Conservation (phyloP, 192 early-diverging fungal species). For the Coemansia sp. region DNA sequence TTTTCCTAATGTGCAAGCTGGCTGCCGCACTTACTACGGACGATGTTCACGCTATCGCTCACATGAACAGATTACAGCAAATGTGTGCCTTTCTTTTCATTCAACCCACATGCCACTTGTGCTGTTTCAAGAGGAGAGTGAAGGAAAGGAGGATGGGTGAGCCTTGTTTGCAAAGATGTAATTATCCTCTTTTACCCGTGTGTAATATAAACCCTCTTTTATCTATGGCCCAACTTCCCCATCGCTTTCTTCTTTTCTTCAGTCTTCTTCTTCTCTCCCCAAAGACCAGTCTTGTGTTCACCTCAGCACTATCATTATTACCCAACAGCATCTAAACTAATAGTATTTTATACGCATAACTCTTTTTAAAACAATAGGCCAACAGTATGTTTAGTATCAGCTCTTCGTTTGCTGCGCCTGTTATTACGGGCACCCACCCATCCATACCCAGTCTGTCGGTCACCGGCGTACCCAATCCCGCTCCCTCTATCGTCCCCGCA, state of each 20-base stretch:
- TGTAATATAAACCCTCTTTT: not conserved
- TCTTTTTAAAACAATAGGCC: constrained; percentile 25
- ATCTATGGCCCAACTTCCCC: not conserved
- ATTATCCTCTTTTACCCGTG: not conserved
- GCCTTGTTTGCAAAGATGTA: not conserved
- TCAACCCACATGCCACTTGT: too few relatives aligned
- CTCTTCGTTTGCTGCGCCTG: constrained; percentile 16
- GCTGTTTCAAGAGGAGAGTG: too few relatives aligned
- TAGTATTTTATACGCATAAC: not conserved
- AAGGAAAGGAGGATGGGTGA: not conserved
- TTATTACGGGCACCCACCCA: not conserved
- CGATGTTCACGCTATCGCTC: not conserved
- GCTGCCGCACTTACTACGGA: too few relatives aligned
- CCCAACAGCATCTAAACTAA: not conserved
- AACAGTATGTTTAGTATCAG: constrained; percentile 20
- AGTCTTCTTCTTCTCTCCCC: not conserved
- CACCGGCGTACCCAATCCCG: not conserved
- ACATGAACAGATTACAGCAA: not conserved
- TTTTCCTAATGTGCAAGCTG: too few relatives aligned
- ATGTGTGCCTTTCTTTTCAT: not conserved
- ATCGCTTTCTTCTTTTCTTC: not conserved
- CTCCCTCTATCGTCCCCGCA: not conserved
- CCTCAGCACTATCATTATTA: not conserved
- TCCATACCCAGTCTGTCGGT: constrained; percentile 19
- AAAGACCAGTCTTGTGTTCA: not conserved